Evolutionary conservation across 1,139 yeast genomes (phyloP).

Genomic region (Meyerozyma elateridarum): DNA sequence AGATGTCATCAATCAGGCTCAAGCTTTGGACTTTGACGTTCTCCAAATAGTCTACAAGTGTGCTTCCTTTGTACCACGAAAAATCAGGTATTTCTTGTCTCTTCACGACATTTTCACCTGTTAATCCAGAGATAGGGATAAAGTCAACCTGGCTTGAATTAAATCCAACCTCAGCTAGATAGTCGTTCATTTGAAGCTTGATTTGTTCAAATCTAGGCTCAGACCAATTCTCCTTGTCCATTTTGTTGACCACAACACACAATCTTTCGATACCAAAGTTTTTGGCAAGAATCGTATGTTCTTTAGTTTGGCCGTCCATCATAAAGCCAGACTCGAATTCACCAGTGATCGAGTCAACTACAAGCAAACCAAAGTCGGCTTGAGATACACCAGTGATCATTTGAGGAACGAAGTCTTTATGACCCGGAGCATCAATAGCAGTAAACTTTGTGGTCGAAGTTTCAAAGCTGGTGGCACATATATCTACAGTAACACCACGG

Average conservation of each 20-base stretch:
- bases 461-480: conserved; percentile 79
- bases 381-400: conserved; percentile 52
- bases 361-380: conserved; percentile 68
- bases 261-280: conserved; percentile 75
- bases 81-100: conserved; percentile 27
- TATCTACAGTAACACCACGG: conserved; percentile 91
- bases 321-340: conserved; percentile 90
- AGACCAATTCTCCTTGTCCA: conserved; percentile 76
- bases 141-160: conserved; percentile 46
- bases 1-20: conserved; percentile 16
- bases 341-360: conserved; percentile 73
- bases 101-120: conserved; percentile 75
- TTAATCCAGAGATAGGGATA: conserved; percentile 82
- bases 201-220: conserved; percentile 62
- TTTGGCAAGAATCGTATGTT: conserved; percentile 81
- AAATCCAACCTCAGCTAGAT: conserved; percentile 65
- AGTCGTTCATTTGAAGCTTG: conserved; percentile 50
- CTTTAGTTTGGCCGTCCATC: conserved; percentile 89
- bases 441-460: conserved; percentile 65
- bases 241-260: conserved; percentile 80
- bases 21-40: conserved; percentile 17
- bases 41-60: conserved; percentile 58
- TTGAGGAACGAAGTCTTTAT: conserved; percentile 47
- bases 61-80: conserved; percentile 65
- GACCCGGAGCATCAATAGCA: conserved; percentile 89